Percentiles rank a stretch among this genome's conserved stretches.
These are phyloP conservation scores for Coniella lustricola DNA, from an alignment of 2,329 filamentous ascomycete genomes.

Conservation along the genomic window DNA sequence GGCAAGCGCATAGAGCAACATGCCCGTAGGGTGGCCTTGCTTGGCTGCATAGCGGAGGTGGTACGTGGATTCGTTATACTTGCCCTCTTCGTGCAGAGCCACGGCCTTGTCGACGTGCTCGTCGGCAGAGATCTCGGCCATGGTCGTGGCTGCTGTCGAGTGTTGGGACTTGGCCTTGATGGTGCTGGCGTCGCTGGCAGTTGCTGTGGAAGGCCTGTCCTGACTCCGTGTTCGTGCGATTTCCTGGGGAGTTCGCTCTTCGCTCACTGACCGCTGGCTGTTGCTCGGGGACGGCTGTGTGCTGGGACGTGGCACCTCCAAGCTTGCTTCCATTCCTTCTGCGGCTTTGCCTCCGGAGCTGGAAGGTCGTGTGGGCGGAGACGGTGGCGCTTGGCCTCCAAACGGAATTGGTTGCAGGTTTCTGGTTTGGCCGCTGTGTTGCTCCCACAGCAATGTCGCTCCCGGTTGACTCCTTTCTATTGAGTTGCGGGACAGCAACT, in stretches of 20 bases:
- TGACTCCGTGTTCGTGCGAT: conserved; percentile 32
- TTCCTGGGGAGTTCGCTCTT: conserved; percentile 41
- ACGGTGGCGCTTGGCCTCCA: conserved; percentile 47
- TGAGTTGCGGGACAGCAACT: conserved; percentile 62
- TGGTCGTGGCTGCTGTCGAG: conserved; percentile 39
- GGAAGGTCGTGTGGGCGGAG: conserved; percentile 53
- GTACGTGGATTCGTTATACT: conserved; percentile 89
- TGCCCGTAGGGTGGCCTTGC: conserved; percentile 80
- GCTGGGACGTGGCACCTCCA: conserved; percentile 35
- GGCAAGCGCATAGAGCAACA: conserved; percentile 91
- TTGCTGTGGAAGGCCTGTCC: conserved; percentile 30
- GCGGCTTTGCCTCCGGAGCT: conserved; percentile 42
- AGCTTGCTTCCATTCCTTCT: conserved; percentile 17
- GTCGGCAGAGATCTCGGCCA: conserved; percentile 69
- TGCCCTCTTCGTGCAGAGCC: conserved; percentile 78
- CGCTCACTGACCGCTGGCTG: conserved; percentile 39
- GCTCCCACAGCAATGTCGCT: conserved; percentile 58
- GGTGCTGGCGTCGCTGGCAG: conserved; percentile 49
- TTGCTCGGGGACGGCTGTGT: conserved; percentile 38
- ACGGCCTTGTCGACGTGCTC: conserved; percentile 89
- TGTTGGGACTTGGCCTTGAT: conserved; percentile 37
- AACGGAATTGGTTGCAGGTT: conserved; percentile 36
- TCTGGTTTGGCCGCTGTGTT: conserved; percentile 35
- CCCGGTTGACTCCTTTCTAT: conserved; percentile 49
- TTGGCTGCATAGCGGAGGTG: conserved; percentile 85